A percentile compares a stretch with the other conserved stretches of the same genome.
These are phyloP conservation scores for Aquilaria agallochum DNA, from an alignment of 441 rosid species.

Conservation along the genomic window DNA sequence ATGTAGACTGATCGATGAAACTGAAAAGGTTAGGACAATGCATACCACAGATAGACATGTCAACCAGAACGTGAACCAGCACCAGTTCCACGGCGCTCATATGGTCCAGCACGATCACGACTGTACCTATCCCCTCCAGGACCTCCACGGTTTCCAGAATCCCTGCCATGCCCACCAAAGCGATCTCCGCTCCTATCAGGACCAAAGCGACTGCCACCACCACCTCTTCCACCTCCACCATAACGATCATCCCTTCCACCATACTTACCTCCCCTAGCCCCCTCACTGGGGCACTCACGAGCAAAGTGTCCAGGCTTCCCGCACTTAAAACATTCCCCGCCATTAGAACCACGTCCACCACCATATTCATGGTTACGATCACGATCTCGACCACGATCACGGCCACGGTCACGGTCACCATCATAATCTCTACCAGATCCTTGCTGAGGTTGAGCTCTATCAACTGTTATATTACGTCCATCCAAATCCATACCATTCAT, in stretches of 20 bases:
- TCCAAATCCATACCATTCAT: slow-evolving; percentile 95
- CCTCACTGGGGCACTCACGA: slow-evolving; percentile 83
- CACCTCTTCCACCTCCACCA: slow-evolving; percentile 35
- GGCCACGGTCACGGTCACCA: slow-evolving; percentile 52
- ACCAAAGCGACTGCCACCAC: slow-evolving; percentile 62
- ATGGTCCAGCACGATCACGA: slow-evolving; percentile 85
- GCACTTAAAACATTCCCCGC: slow-evolving; percentile 90
- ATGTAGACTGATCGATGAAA: slow-evolving; percentile 1
- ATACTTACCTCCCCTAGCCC: slow-evolving; percentile 60
- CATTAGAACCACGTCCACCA: slow-evolving; percentile 60
- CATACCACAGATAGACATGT: slow-evolving; percentile 27
- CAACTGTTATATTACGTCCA: slow-evolving; percentile 90
- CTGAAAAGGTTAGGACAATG: neutral
- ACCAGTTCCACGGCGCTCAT: slow-evolving; percentile 72
- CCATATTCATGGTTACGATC: slow-evolving; percentile 51
- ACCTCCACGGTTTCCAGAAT: slow-evolving; percentile 67
- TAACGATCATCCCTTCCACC: slow-evolving; percentile 55
- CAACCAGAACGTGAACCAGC: slow-evolving; percentile 54
- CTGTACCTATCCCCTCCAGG: slow-evolving; percentile 61
- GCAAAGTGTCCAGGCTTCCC: slow-evolving; percentile 98
- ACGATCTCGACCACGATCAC: slow-evolving; percentile 34
- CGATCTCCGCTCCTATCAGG: slow-evolving; percentile 89
- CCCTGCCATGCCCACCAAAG: slow-evolving; percentile 64
- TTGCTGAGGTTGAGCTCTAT: slow-evolving; percentile 88
- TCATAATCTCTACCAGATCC: slow-evolving; percentile 78